Evolutionary conservation across 176 grass and related monocot species (phyloP), one percentile per base, ranked within the genome.

Genomic region (Alopecurus myosuroides): DNA sequence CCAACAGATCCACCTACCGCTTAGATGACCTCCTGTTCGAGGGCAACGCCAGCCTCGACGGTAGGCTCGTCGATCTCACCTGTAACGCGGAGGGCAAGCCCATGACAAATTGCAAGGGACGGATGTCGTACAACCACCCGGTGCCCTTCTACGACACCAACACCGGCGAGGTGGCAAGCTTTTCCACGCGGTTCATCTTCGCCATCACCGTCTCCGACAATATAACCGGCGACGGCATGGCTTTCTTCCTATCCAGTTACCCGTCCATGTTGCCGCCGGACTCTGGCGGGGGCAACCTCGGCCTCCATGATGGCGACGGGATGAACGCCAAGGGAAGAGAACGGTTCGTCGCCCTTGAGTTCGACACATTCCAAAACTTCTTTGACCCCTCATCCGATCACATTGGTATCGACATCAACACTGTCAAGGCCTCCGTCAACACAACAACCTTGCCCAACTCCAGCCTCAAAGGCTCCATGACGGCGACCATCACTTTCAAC

Each of bases 291-390:
- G 14, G 14, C 15, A 2, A 31, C 12, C 61, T 33, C 13, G 62
- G 62, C 3, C 29, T 65, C 4, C 62, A 31, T 9, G 30, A 2
- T 2, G 12, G 29, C 8, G 28, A 15, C 25, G 50, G 50, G 8
- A 5, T 1, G 0, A 29, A 28, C 3, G 3, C 60, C n/a, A n/a
- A n/a, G n/a, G n/a, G n/a, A n/a, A n/a, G n/a, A 34, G 31, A 60
- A 15, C 28, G 56, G 9, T 45, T 70, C 49, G 73, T 94, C 52
- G 92, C 84, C 19, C 62, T 94, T 2, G 89, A 94, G 50, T 91
- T 94, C 51, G 86, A 87, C 75, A 91, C 83, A 14, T 91, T 20
- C 49, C 3, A 15, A 4, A 42, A 91, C 57, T 0, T 2, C 0
- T 89, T 74, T 26, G 86, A 91, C 11, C 48, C 51, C 20, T 30